These are phyloP conservation scores for Auricularia sp. DNA, from an alignment of 768 basidiomycete species.

Conservation along the genomic window DNA sequence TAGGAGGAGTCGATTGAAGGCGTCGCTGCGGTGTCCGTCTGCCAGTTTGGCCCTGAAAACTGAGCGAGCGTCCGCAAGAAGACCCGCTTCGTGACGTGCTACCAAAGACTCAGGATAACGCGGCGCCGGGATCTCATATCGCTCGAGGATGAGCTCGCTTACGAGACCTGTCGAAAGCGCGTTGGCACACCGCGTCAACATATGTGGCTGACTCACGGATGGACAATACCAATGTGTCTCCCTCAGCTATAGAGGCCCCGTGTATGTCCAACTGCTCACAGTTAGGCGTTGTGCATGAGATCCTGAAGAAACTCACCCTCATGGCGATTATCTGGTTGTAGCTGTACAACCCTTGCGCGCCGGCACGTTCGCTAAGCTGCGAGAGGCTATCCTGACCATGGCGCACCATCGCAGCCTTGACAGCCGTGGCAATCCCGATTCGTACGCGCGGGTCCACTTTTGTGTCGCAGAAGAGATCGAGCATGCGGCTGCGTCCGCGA, in stretches of 20 bases:
- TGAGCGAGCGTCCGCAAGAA: constrained; percentile 13
- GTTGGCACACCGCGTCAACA: background rate
- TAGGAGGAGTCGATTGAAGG: constrained; percentile 44
- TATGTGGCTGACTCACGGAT: constrained; percentile 35
- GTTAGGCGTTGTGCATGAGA: constrained; percentile 14
- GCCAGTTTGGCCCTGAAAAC: background rate
- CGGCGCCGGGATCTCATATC: constrained; percentile 42
- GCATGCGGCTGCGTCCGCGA: constrained; percentile 22
- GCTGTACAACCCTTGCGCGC: constrained; percentile 57
- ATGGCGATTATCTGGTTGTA: constrained; percentile 50
- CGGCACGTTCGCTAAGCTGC: constrained; percentile 51
- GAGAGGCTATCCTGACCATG: constrained; percentile 42
- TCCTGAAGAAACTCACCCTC: constrained; percentile 29
- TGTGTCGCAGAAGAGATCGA: constrained; percentile 28
- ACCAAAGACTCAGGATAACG: constrained; percentile 38
- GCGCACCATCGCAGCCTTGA: constrained; percentile 45
- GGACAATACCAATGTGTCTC: constrained; percentile 42
- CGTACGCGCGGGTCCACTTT: constrained; percentile 36
- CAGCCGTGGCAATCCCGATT: constrained; percentile 46
- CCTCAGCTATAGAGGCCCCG: constrained; percentile 31
- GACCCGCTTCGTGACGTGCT: constrained; percentile 36
- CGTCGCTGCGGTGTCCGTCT: constrained; percentile 37
- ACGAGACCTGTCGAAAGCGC: constrained; percentile 34
- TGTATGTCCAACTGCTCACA: constrained; percentile 26
- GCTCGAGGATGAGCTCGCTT: constrained; percentile 47